Evolutionary conservation across 2,329 filamentous ascomycete genomes (phyloP).

Genomic region (Fusarium cicatricum): DNA sequence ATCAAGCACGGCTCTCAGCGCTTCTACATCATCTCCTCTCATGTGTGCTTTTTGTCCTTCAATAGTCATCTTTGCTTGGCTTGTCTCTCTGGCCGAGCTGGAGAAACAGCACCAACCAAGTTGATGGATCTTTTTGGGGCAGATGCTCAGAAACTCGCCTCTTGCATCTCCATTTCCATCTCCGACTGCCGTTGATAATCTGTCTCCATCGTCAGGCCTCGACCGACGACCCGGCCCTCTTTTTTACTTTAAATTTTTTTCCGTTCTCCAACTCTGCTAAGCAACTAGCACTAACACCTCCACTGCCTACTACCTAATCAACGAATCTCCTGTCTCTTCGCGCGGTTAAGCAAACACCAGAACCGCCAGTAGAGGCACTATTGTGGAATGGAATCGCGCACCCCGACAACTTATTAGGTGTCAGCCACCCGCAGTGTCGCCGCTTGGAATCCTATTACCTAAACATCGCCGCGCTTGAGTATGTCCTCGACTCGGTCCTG

Average conservation of each 20-base stretch:
- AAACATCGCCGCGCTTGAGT: constrained; percentile 31
- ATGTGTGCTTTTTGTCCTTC: constrained; percentile 18
- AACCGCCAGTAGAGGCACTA: not conserved
- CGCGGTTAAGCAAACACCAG: too few species aligned
- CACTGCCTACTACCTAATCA: not conserved
- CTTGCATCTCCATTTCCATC: constrained; percentile 18
- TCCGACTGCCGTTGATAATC: not conserved
- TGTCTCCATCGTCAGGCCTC: constrained; percentile 2
- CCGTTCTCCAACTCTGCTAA: not conserved
- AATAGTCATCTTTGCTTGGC: constrained; percentile 10
- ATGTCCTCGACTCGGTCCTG: constrained; percentile 18
- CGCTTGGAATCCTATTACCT: constrained; percentile 23
- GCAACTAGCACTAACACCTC: constrained; percentile 7
- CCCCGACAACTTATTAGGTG: constrained; percentile 18
- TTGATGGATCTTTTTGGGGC: not conserved
- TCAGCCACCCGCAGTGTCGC: constrained; percentile 31
- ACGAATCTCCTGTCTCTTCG: not conserved
- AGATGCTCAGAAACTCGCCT: constrained; percentile 3
- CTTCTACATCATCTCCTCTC: constrained; percentile 8
- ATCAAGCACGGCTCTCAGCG: too few species aligned
- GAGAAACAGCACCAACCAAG: not conserved
- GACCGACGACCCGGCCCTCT: constrained; percentile 17
- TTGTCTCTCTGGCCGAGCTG: not conserved
- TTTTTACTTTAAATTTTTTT: constrained; percentile 15
- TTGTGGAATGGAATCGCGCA: constrained; percentile 38